Evolutionary conservation across 169 alveolate species (phyloP), one percentile per base, ranked within the genome.

Genomic region (Cryptosporidium viatorum): DNA sequence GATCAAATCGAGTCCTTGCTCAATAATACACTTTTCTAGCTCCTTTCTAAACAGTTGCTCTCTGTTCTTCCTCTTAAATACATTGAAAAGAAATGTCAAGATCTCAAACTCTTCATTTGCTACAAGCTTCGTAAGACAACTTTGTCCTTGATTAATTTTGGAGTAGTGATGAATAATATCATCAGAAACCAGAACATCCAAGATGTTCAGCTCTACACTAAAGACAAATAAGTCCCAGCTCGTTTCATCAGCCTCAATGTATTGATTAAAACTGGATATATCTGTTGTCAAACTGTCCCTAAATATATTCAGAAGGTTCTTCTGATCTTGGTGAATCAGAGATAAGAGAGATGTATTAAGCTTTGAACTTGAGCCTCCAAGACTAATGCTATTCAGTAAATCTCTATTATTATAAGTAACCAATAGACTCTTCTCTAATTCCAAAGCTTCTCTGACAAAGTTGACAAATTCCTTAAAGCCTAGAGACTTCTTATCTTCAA

Each of bases 111-210:
- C 86, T n/a, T 73, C 71, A 31, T 50, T 33, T 12, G 41, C 23
- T 3, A 73, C 59, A 35, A 73, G 68, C 48, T 8, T 18, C 4
- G 70, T 59, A 16, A 73, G 45, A 58, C 39, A 73, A 35, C 70
- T 73, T 0, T 2, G 29, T 21, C 86, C 51, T 7, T 73, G n/a
- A 37, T 50, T 73, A 12, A 2, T 73, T 29, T 14, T 73, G 43
- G 86, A 73, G 45, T 52, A 73, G 35, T 41, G 59, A 1, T 23
- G 51, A 31, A 73, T 51, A 1, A 73, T 33, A 16, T 73, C 86
- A 55, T 73, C 86, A 18, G 86, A 73, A 26, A 73, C 21, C 43
- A 73, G 71, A 33, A 73, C 58, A 1, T 73, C 86, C 23, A 73
- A 39, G 16, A 73, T 29, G 35, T 52, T 55, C 50, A 55, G 37